A percentile compares a stretch with the other conserved stretches of the same genome.
Conservation (phyloP, 2,329 filamentous ascomycete species). For the Apiospora rasikravindrae region DNA sequence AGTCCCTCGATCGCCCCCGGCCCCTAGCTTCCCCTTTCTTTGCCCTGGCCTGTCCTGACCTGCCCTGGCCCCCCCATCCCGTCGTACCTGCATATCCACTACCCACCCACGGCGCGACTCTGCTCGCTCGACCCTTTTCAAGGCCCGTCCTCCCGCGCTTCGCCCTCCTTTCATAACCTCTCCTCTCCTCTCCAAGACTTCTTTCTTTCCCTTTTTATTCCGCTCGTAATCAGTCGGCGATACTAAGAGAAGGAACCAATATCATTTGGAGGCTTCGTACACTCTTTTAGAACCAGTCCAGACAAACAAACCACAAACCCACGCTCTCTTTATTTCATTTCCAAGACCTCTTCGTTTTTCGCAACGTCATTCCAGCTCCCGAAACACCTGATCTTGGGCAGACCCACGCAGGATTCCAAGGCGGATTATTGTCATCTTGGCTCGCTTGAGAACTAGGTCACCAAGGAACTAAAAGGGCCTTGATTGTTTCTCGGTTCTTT, state of each 20-base stretch:
- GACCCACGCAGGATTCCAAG: slow-evolving; percentile 12
- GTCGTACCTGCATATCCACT: slow-evolving; percentile 10
- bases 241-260: background rate
- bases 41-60: background rate
- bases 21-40: background rate
- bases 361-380: slow-evolving; percentile 19
- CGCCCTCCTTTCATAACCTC: background rate
- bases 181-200: slow-evolving; percentile 7
- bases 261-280: slow-evolving; percentile 11
- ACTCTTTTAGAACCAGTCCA: background rate
- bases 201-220: slow-evolving; percentile 8
- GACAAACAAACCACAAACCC: background rate
- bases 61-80: background rate
- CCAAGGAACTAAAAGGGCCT: slow-evolving; percentile 18
- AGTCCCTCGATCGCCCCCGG: background rate
- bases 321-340: slow-evolving; percentile 11
- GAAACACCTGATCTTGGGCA: slow-evolving; percentile 10
- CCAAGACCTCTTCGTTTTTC: background rate
- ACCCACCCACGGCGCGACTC: background rate
- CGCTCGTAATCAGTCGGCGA: slow-evolving; percentile 8
- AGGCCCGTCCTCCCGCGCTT: background rate
- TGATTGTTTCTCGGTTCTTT: background rate
- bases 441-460: slow-evolving; percentile 9
- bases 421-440: slow-evolving; percentile 3
- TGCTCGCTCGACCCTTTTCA: slow-evolving; percentile 7